Evolutionary conservation across 2,329 filamentous ascomycete genomes (phyloP).

Genomic region (Microcyclospora tardicrescens): DNA sequence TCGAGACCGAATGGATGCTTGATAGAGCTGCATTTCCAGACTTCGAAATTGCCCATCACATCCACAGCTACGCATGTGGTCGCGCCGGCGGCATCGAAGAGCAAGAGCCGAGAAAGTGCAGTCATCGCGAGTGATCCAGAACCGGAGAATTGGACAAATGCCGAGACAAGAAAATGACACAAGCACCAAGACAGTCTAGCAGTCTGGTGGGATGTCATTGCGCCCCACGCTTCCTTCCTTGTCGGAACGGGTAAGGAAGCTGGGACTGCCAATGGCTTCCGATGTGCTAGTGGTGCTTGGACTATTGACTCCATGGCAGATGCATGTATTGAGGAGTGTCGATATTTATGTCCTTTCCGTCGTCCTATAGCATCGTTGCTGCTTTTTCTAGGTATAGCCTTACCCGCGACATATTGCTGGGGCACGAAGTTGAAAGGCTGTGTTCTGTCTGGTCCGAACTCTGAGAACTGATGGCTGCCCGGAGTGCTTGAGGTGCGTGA

Average conservation of each 20-base stretch:
- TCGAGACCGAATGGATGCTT: conserved; percentile 85
- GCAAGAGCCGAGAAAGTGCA: conserved; percentile 79
- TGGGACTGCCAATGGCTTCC: conserved; percentile 76
- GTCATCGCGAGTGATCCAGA: conserved; percentile 82
- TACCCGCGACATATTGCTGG: conserved; percentile 30
- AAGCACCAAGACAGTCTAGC: conserved; percentile 76
- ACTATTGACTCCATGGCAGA: conserved; percentile 96
- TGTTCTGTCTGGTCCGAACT: conserved; percentile 20
- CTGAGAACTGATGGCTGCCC: not conserved
- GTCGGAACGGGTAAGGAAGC: conserved; percentile 89
- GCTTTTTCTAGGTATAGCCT: conserved; percentile 43
- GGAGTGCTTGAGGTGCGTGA: too few species aligned
- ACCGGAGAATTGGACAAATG: conserved; percentile 73
- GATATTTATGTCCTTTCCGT: conserved; percentile 91
- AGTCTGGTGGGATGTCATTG: conserved; percentile 81
- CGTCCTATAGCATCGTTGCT: conserved; percentile 66
- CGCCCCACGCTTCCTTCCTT: conserved; percentile 70
- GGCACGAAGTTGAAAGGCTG: conserved; percentile 95
- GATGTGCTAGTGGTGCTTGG: conserved; percentile 69
- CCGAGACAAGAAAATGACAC: conserved; percentile 72
- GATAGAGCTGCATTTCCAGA: conserved; percentile 87
- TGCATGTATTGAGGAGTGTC: conserved; percentile 68
- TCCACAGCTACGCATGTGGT: conserved; percentile 86
- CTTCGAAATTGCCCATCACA: conserved; percentile 90
- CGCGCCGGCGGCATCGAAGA: conserved; percentile 90